Percentiles rank a stretch among this genome's conserved stretches.
These are phyloP conservation scores for Pseudocercospora musae DNA, from an alignment of 2,329 filamentous ascomycete species.

Conservation along the genomic window DNA sequence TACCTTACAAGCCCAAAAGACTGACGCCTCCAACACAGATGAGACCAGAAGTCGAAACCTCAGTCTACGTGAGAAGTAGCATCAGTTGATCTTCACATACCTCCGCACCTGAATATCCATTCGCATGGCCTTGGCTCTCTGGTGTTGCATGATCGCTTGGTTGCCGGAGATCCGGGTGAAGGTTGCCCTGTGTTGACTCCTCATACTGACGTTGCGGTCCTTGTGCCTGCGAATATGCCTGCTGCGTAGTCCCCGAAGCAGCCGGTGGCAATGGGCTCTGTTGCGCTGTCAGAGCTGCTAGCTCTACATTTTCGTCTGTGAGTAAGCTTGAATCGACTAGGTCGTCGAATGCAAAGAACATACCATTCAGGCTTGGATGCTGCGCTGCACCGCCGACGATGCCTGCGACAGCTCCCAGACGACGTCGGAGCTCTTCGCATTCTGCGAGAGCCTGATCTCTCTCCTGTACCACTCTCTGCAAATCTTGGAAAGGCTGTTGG, in stretches of 20 bases:
- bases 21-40: not conserved
- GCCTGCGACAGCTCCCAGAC: slow-evolving; percentile 45
- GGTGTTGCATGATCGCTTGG: slow-evolving; percentile 20
- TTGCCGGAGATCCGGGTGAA: slow-evolving; percentile 35
- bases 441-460: slow-evolving; percentile 69
- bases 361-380: slow-evolving; percentile 31
- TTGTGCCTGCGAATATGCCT: slow-evolving; percentile 5
- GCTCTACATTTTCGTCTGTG: slow-evolving; percentile 38
- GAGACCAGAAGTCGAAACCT: not conserved
- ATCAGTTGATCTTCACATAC: not conserved
- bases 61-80: not conserved
- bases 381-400: slow-evolving; percentile 25
- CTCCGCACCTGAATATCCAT: not conserved
- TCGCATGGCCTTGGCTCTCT: not conserved
- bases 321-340: slow-evolving; percentile 29
- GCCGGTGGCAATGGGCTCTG: slow-evolving; percentile 41
- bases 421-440: slow-evolving; percentile 72
- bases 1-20: not conserved
- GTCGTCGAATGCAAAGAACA: slow-evolving; percentile 25
- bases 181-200: slow-evolving; percentile 20
- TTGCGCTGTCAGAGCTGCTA: slow-evolving; percentile 47
- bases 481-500: slow-evolving; percentile 78
- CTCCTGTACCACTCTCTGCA: slow-evolving; percentile 70
- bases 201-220: slow-evolving; percentile 13
- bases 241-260: slow-evolving; percentile 8